Evolutionary conservation across 495 filamentous ascomycete species (phyloP).

Genomic region (Lophiostoma macrostomum): DNA sequence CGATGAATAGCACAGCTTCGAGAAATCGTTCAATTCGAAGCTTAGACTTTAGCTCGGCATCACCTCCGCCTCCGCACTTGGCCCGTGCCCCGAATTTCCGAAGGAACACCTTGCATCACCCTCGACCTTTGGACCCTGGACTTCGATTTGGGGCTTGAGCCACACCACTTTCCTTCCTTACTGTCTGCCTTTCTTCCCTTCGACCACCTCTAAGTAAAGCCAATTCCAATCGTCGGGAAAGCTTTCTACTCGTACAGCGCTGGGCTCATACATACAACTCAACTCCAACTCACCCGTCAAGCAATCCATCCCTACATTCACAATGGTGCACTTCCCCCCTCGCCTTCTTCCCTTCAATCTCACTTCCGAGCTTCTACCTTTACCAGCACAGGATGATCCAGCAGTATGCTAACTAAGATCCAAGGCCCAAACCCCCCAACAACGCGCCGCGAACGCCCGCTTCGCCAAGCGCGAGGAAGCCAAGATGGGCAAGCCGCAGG

Average conservation of each 20-base stretch:
- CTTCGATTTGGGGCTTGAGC: no score
- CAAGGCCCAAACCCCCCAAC: slow-evolving; percentile 91
- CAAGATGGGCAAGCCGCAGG: slow-evolving; percentile 78
- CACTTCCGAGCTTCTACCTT: no score
- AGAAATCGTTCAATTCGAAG: neutral
- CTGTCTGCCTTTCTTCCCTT: neutral
- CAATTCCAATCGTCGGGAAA: no score
- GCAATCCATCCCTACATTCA: neutral
- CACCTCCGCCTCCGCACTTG: neutral
- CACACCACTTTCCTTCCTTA: neutral
- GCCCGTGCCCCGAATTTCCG: slow-evolving; percentile 12
- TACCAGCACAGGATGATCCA: neutral
- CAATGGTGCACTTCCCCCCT: neutral
- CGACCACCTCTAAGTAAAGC: no score
- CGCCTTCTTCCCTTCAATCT: no score
- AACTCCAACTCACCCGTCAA: no score
- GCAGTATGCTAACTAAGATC: neutral
- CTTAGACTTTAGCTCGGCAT: neutral
- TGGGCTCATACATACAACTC: no score
- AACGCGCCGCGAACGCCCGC: slow-evolving; percentile 81
- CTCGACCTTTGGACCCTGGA: no score
- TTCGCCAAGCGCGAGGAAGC: slow-evolving; percentile 75
- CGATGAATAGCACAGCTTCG: neutral
- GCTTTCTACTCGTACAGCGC: no score
- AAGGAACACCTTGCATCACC: slow-evolving; percentile 24